A percentile compares a stretch with the other conserved stretches of the same genome.
Evolutionary conservation across 2,329 filamentous ascomycete genomes (phyloP).

Genomic region (Colletotrichum karsti): DNA sequence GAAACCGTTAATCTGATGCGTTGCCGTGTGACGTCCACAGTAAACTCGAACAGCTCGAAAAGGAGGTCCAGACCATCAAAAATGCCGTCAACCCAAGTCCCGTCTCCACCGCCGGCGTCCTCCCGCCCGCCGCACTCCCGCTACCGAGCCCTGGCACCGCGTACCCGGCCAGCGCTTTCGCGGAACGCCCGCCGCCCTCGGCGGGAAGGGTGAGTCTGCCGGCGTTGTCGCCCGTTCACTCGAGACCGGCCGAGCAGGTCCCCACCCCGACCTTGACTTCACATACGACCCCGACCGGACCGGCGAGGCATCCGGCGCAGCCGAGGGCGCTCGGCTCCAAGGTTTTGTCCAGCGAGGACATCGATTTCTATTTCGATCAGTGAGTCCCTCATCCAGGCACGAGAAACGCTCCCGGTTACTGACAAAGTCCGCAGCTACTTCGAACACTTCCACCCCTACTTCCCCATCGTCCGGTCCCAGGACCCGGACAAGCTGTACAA

Average conservation of each 20-base stretch:
- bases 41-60: conserved; percentile 55
- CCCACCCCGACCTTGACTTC: conserved; percentile 37
- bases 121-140: conserved; percentile 21
- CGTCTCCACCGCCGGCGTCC: conserved; percentile 3
- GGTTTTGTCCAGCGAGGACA: conserved; percentile 59
- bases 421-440: conserved; percentile 51
- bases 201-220: conserved; percentile 21
- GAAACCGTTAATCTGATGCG: conserved; percentile 1
- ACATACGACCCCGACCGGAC: conserved; percentile 39
- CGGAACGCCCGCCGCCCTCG: conserved; percentile 27
- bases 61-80: conserved; percentile 31
- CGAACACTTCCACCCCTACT: conserved; percentile 59
- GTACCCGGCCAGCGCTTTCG: conserved; percentile 32
- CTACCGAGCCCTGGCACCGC: conserved; percentile 38
- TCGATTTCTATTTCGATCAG: conserved; percentile 65
- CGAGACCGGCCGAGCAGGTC: conserved; percentile 20
- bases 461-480: conserved; percentile 58
- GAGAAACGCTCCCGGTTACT: background rate
- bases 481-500: conserved; percentile 62
- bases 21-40: conserved; percentile 38
- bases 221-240: conserved; percentile 21
- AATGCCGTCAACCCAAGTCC: conserved; percentile 44
- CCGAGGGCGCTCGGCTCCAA: conserved; percentile 56
- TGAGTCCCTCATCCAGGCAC: conserved; percentile 34
- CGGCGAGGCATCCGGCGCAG: conserved; percentile 38